phyloP scores from a whole-genome alignment of 2,329 filamentous ascomycete species.

The Beauveria medogensis region DNA sequence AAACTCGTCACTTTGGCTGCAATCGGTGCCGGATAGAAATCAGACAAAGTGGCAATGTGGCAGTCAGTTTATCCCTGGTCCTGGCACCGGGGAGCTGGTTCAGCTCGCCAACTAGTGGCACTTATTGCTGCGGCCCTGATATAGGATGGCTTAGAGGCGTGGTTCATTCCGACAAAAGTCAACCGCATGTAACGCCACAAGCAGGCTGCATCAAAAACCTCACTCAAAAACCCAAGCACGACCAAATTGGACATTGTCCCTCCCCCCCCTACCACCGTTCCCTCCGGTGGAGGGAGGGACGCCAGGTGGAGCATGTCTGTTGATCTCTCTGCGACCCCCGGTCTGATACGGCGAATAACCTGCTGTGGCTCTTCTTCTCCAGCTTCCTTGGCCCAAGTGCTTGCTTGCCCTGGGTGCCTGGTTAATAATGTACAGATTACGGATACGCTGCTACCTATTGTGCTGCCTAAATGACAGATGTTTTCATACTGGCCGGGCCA shows the following conservation, averaged over 20 bases:
- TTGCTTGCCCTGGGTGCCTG: not conserved
- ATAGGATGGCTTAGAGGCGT: conserved; percentile 3
- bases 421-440: not conserved
- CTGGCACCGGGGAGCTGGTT: conserved; percentile 10
- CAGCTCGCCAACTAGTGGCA: conserved; percentile 1
- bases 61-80: not conserved
- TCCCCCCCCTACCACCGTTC: not conserved
- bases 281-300: conserved; percentile 4
- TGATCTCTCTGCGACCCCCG: conserved; percentile 3
- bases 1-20: not conserved
- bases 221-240: not conserved
- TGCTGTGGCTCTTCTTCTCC: not conserved
- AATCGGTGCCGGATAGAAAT: not conserved
- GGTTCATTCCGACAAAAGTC: conserved; percentile 3
- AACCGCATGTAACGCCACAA: not conserved
- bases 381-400: not conserved
- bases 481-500: not conserved
- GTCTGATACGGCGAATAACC: not conserved
- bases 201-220: not conserved
- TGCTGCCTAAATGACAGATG: not conserved
- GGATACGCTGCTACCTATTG: not conserved
- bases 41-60: not conserved
- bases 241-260: not conserved
- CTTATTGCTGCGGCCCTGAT: not conserved
- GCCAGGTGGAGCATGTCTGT: not conserved